phyloP scores from a whole-genome alignment of 306 rosid genomes.

The Casuarina equisetifolia region DNA sequence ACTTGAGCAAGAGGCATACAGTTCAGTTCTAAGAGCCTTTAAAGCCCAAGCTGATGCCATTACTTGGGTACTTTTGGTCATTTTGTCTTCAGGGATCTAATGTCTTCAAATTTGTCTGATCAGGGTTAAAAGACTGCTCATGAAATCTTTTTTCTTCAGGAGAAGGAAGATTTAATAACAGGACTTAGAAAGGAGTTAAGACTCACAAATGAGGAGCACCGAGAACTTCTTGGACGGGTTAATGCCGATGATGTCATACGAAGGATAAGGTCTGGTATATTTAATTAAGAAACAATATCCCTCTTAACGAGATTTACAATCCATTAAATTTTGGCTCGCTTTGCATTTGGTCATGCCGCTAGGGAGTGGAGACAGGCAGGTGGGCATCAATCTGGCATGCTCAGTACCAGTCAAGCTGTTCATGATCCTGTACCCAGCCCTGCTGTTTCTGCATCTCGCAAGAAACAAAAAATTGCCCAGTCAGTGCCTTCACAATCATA shows the following conservation, averaged over 20 bases:
- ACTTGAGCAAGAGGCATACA: conserved; percentile 95
- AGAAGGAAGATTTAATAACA: conserved; percentile 86
- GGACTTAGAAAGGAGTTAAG: conserved; percentile 92
- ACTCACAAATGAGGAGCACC: conserved; percentile 90
- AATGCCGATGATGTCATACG: conserved; percentile 84
- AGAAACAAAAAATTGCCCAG: conserved; percentile 70
- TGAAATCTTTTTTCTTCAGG: conserved; percentile 71
- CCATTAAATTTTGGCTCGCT: conserved; percentile 15
- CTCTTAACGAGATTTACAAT: conserved; percentile 21
- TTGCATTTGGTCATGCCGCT: conserved; percentile 26
- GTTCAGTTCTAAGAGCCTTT: conserved; percentile 92
- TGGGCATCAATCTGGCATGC: conserved; percentile 66
- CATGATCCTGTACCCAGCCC: conserved; percentile 85
- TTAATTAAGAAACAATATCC: conserved; percentile 16
- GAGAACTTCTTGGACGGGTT: conserved; percentile 87
- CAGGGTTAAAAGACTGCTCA: conserved; percentile 55
- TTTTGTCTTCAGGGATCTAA: conserved; percentile 39
- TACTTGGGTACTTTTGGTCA: conserved; percentile 75
- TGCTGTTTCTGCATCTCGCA: conserved; percentile 83
- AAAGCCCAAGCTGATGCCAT: conserved; percentile 99
- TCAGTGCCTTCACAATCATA: conserved; percentile 74
- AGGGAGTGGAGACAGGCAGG: conserved; percentile 97
- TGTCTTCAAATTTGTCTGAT: conserved; percentile 34
- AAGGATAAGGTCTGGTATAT: conserved; percentile 69
- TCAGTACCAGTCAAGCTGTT: conserved; percentile 53